Evolutionary conservation across 106 monocot genomes (phyloP).

Genomic region (Xerophyta viscosa): DNA sequence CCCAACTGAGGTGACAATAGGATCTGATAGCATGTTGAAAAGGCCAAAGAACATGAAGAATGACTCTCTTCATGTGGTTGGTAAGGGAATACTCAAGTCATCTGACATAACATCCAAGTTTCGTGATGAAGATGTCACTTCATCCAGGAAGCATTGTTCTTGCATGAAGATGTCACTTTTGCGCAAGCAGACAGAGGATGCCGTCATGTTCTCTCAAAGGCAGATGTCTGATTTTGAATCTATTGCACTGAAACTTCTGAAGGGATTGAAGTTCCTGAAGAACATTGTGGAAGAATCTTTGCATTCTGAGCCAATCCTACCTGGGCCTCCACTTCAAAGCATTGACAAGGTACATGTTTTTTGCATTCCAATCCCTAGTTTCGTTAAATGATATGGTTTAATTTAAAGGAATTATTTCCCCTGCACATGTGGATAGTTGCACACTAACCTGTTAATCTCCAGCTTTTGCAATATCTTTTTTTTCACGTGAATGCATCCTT

Average conservation of each 20-base stretch:
- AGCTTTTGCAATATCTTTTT: too few species aligned
- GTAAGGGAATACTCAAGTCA: conserved; percentile 54
- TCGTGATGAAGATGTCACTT: not conserved
- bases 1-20: conserved; percentile 1
- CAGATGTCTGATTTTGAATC: conserved; percentile 75
- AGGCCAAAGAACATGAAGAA: conserved; percentile 21
- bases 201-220: conserved; percentile 55
- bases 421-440: too few species aligned
- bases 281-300: conserved; percentile 38
- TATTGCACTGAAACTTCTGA: conserved; percentile 54
- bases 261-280: conserved; percentile 55
- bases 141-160: conserved; percentile 11
- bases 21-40: conserved; percentile 16
- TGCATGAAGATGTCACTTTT: conserved; percentile 25
- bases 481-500: too few species aligned
- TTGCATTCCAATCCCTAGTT: too few species aligned
- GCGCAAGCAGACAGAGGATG: conserved; percentile 43
- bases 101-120: conserved; percentile 2
- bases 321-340: conserved; percentile 15
- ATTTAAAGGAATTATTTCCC: too few species aligned
- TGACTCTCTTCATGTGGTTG: conserved; percentile 3
- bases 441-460: too few species aligned
- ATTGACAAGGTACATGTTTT: conserved; percentile 38
- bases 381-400: too few species aligned
- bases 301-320: conserved; percentile 22